phyloP scores from a whole-genome alignment of 1,139 yeast genomes.

The Saccharomyces hybrid region DNA sequence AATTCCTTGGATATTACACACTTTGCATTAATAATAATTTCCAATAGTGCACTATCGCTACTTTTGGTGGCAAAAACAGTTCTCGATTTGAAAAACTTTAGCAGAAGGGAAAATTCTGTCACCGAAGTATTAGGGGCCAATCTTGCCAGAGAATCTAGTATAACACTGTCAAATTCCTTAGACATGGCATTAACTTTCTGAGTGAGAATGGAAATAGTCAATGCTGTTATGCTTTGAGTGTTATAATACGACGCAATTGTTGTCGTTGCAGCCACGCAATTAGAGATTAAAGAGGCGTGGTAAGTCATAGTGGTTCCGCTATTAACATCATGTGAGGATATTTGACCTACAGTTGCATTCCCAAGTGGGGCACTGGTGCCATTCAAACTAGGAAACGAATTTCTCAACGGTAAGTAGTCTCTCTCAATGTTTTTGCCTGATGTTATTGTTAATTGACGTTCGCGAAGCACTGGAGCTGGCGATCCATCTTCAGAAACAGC shows the following conservation, averaged over 20 bases:
- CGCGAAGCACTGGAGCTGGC: constrained; percentile 30
- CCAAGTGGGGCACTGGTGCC: neutral
- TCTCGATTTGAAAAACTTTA: constrained; percentile 39
- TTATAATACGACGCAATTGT: constrained; percentile 61
- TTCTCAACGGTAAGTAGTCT: neutral
- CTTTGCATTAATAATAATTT: constrained; percentile 42
- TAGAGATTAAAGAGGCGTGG: constrained; percentile 35
- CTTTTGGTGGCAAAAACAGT: constrained; percentile 31
- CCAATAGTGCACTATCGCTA: constrained; percentile 31
- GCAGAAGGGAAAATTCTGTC: constrained; percentile 44
- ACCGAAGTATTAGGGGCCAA: constrained; percentile 47
- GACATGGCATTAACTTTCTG: constrained; percentile 57
- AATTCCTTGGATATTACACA: constrained; percentile 44
- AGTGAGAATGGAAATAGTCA: constrained; percentile 73
- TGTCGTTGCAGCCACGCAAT: constrained; percentile 65
- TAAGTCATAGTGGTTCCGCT: constrained; percentile 9
- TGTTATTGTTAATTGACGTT: constrained; percentile 29
- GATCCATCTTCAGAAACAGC: constrained; percentile 45
- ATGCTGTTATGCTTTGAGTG: constrained; percentile 69
- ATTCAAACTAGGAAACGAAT: neutral
- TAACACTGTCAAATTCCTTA: constrained; percentile 34
- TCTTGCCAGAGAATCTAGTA: constrained; percentile 44
- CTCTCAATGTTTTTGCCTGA: constrained; percentile 9
- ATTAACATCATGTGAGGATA: constrained; percentile 3
- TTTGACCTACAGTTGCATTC: constrained; percentile 5